Evolutionary conservation across 2,329 filamentous ascomycete genomes (phyloP).

Genomic region (Ascochyta lentis): DNA sequence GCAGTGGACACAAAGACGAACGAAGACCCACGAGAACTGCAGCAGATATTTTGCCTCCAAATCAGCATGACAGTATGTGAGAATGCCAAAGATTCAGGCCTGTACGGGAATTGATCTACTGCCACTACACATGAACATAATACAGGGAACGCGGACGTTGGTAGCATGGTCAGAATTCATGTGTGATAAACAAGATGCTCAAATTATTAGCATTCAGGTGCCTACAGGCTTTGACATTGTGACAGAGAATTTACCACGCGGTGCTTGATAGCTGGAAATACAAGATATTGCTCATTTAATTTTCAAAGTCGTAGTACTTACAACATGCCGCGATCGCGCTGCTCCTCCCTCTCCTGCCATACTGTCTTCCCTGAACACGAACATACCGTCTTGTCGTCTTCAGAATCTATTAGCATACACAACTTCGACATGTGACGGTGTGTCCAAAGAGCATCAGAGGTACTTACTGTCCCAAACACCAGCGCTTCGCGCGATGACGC

Average conservation of each 20-base stretch:
- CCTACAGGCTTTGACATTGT: not conserved
- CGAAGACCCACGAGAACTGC: no score
- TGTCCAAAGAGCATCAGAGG: not conserved
- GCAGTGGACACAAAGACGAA: no score
- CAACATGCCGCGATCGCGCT: slow-evolving; percentile 88
- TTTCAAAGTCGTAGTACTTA: slow-evolving; percentile 52
- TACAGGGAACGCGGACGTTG: no score
- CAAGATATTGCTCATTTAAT: not conserved
- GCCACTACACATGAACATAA: not conserved
- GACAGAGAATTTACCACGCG: not conserved
- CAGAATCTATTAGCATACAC: slow-evolving; percentile 46
- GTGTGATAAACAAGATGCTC: not conserved
- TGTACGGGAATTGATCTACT: not conserved
- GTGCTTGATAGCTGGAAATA: not conserved
- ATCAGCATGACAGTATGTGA: no score
- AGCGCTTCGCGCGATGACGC: slow-evolving; percentile 92
- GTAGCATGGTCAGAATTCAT: no score
- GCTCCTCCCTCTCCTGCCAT: slow-evolving; percentile 94
- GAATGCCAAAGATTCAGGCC: no score
- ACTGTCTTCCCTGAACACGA: slow-evolving; percentile 97
- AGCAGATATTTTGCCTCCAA: no score
- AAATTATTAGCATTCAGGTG: not conserved
- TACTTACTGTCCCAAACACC: slow-evolving; percentile 82
- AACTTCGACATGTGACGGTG: slow-evolving; percentile 1
- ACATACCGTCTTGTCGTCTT: slow-evolving; percentile 92